Base-by-base conservation (phyloP, 805 yeast genomes). In the Yamadazyma philogaea region DNA sequence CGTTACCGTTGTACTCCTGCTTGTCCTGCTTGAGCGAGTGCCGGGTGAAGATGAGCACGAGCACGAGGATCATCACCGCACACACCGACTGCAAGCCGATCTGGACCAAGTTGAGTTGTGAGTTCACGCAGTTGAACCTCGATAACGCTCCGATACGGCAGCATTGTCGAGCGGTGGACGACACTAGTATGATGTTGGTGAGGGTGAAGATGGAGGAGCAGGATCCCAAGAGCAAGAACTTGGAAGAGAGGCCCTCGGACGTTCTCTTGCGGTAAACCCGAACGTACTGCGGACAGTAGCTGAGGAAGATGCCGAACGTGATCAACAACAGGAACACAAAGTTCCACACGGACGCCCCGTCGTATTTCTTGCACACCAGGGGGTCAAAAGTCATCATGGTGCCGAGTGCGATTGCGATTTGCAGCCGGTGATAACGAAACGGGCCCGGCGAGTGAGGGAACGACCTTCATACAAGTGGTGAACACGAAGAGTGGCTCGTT, bases 171-270 rank as follows among this genome's bases (percentile, higher is more conserved):
- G 88, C 85, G 0, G 78, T 73, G 14, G 76, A 61, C 4, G 85
- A 76, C 10, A 87, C 70, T 24, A 87, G 60, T 4, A 81, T 59
- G 36, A 87, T 74, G 54, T 88, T 88, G 15, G 84, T 70, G 37
- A 82, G 62, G 0, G 91, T 79, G 52, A 82, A 75, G 21, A 81
- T 63, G n/a, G 86, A 81, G 16, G 90, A 78, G 37, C 82, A 60
- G 4, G 83, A 76, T 3, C 93, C 93, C 31, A 88, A 70, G 11
- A 87, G 62, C 24, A 87, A 66, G 56, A 81, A 87, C 51, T 75
- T 70, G 10, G 90, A 86, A 4, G 90, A 82, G 17, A 87, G 65
- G 4, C 96, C 96, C 56, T 86, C 89, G 10, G 90, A 79, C 5
- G 88, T 74, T 38, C 74, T 61, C 38, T 88, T 72, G 15, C 57